Evolutionary conservation across 202 grass and related monocot genomes (phyloP), one percentile per base, ranked within the genome.

Genomic region (Bolboschoenoplectus hybrid): DNA sequence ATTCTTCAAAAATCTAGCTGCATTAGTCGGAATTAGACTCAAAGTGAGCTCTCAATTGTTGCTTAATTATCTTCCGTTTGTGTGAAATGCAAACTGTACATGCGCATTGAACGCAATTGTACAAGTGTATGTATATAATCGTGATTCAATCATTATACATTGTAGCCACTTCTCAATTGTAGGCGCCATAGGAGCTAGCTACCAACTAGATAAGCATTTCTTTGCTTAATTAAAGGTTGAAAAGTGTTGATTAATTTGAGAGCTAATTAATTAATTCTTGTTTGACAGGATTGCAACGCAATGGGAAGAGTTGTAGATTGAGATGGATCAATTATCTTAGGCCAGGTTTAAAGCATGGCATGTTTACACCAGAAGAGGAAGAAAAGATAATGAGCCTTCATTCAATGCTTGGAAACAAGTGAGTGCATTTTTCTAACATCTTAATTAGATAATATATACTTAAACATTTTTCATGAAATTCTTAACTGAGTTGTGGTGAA

Each of bases 321-420:
- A 85, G 94, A 44, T 97, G 94, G 94, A 92, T 97, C 62, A 97
- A 97, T 87, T 97, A 97, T 86, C 91, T 97, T 79, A 89, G 91
- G 87, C 94, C 94, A 47, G 94, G 94, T 67, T 64, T 97, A 62
- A 97, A 94, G 90, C 94, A 93, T 89, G 94, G 94, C 78, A 83
- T 89, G 86, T 94, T 97, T 85, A 93, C 91, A 58, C 20, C 0
- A 35, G 89, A 88, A 43, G 94, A 97, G 63, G 90, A 94, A 14
- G 87, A 92, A 2, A 94, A 83, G 34, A 85, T 94, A 68, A 91
- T 92, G 84, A 89, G 38, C 84, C 94, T 97, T 2, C 94, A 94
- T 73, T 85, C 87, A 55, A 86, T 50, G 26, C 67, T 94, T 8
- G 94, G 94, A 69, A 97, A 97, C 90, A 97, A 93, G 94, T 97